Evolutionary conservation across 441 rosid species (phyloP).

Genomic region (Gossypium schwendimanii): DNA sequence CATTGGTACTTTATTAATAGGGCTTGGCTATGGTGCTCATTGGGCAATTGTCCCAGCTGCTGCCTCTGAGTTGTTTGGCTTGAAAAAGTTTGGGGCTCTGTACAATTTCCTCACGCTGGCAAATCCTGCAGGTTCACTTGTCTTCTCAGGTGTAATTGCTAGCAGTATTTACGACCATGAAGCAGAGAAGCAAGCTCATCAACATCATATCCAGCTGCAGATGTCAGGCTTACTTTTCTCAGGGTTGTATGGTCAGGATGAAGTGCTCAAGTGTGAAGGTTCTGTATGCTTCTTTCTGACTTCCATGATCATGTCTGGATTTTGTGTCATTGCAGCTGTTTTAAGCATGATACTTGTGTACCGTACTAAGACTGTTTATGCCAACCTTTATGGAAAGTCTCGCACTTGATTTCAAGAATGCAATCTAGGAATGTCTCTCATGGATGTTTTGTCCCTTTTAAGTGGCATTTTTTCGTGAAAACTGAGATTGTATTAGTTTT

Average conservation of each 20-base stretch:
- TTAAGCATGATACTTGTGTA: constrained; percentile 79
- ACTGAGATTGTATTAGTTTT: constrained; percentile 8
- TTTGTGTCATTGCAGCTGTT: constrained; percentile 55
- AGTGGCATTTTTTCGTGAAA: background rate
- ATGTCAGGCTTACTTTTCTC: constrained; percentile 24
- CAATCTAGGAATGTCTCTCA: background rate
- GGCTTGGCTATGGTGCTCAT: constrained; percentile 90
- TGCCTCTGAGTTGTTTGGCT: constrained; percentile 88
- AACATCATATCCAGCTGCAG: constrained; percentile 15
- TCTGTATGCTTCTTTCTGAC: constrained; percentile 81
- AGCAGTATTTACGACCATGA: constrained; percentile 78
- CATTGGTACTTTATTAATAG: constrained; percentile 74
- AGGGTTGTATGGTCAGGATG: constrained; percentile 29
- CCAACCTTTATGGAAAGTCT: constrained; percentile 68
- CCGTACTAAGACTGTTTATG: constrained; percentile 68
- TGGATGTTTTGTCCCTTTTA: background rate
- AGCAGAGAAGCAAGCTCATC: constrained; percentile 73
- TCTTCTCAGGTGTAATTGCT: constrained; percentile 84
- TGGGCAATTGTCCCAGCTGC: constrained; percentile 97
- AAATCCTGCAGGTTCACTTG: constrained; percentile 84
- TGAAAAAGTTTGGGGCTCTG: constrained; percentile 84
- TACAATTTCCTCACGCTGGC: constrained; percentile 93
- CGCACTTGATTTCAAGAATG: constrained; percentile 24
- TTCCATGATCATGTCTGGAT: constrained; percentile 79
- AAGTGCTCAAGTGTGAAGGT: constrained; percentile 64